Evolutionary conservation across 202 grass and related monocot genomes (phyloP).

Genomic region (Musa balbisiana): DNA sequence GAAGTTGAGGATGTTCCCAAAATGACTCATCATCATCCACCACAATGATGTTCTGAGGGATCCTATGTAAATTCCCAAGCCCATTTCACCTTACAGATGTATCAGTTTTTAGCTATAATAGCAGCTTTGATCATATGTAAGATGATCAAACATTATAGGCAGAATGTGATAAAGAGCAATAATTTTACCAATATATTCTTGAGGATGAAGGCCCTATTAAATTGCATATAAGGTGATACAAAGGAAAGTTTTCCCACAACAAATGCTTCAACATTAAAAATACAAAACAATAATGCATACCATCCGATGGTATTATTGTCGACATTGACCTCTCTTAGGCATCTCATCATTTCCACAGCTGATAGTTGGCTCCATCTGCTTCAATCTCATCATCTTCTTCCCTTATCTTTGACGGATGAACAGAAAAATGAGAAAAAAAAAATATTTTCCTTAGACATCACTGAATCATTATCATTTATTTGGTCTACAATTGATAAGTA

Average conservation of each 20-base stretch:
- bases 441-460: neutral
- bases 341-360: slow-evolving; percentile 99
- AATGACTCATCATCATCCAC: too few species aligned
- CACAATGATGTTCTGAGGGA: too few species aligned
- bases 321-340: slow-evolving; percentile 95
- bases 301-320: slow-evolving; percentile 99
- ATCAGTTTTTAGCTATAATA: too few species aligned
- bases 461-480: neutral
- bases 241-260: neutral
- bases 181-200: too few species aligned
- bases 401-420: slow-evolving; percentile 39
- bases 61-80: too few species aligned
- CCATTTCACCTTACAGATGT: too few species aligned
- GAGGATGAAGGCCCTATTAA: too few species aligned
- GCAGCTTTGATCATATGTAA: too few species aligned
- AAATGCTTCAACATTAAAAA: too few species aligned
- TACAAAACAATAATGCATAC: slow-evolving; percentile 27
- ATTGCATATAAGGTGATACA: neutral
- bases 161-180: too few species aligned
- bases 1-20: too few species aligned
- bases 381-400: slow-evolving; percentile 96
- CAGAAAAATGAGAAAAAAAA: neutral
- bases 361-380: slow-evolving; percentile 96
- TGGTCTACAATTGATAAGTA: neutral
- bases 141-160: too few species aligned